Evolutionary conservation across 257 asterid genomes (phyloP), one percentile per base, ranked within the genome.

Genomic region (Henckelia pumila): DNA sequence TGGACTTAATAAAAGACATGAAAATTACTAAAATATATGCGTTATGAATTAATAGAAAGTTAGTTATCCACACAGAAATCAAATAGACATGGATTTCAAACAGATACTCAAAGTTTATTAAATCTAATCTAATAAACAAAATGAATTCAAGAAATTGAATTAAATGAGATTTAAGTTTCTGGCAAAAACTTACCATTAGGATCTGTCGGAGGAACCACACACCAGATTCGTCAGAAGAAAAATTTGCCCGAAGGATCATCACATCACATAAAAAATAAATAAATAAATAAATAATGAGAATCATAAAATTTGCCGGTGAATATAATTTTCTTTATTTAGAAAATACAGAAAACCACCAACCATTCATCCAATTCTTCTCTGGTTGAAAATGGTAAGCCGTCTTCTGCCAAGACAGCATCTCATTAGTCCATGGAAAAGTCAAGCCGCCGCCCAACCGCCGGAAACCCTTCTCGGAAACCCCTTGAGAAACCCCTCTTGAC

Each of bases 191-290:
- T 40, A 69, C 73, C 73, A 47, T 69, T 49, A n/a, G 73, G 73
- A 69, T 69, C 73, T 69, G 61, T 8, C 16, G 73, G 29, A 61
- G 67, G n/a, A 62, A 21, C 28, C 25, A 63, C 28, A n/a, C n/a
- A n/a, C n/a, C 26, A 63, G 32, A 62, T 47, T 50, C 23, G 4
- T 25, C 3, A 62, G 5, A 16, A 37, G n/a, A n/a, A n/a, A 9
- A 63, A 37, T 40, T 40, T 11, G 6, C 50, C 50, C 11, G 1
- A 40, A 13, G n/a, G n/a, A 40, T 40, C n/a, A 3, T 11, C n/a
- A 40, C 50, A 13, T n/a, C n/a, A n/a, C n/a, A n/a, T n/a, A 40
- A 13, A 3, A 40, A 40, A 13, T 1, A 3, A 3, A 35, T 1
- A 8, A 35, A 35, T 26, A 10, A 35, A 8, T 1, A 1, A 35